Conservation (phyloP, 352 stramenopile genomes). For the Globisporangium spinosum region DNA sequence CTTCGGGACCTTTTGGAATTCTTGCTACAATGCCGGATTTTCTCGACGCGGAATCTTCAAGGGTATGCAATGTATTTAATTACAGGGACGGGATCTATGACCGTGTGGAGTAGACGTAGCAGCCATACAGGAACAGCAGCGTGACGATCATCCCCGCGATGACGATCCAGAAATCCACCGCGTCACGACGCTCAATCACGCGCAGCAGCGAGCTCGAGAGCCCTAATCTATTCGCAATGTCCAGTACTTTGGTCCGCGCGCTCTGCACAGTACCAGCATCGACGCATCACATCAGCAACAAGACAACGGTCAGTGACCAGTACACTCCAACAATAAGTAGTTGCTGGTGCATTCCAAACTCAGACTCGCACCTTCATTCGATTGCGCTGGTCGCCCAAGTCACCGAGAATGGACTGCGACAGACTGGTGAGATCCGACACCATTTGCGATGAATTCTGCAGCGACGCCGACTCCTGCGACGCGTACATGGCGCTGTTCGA, state of each 20-base stretch:
- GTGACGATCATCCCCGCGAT: conserved; percentile 79
- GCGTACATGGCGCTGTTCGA: conserved; percentile 72
- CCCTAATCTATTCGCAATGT: conserved; percentile 81
- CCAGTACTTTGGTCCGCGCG: conserved; percentile 72
- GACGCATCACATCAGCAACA: conserved; percentile 13
- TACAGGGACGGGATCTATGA: neutral
- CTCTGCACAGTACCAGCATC: conserved; percentile 29
- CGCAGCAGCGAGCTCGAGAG: conserved; percentile 80
- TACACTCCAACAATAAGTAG: neutral
- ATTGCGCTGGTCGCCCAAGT: conserved; percentile 63
- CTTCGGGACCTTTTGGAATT: neutral
- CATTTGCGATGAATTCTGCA: conserved; percentile 77
- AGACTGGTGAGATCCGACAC: conserved; percentile 74
- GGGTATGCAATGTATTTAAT: neutral
- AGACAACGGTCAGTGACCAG: neutral
- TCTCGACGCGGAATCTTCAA: neutral
- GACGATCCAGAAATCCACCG: conserved; percentile 84
- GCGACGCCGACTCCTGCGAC: conserved; percentile 72
- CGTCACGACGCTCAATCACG: conserved; percentile 79
- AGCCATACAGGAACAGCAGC: conserved; percentile 76
- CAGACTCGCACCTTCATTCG: conserved; percentile 49
- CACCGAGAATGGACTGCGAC: conserved; percentile 66
- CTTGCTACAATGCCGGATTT: neutral
- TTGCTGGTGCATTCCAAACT: neutral
- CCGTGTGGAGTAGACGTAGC: conserved; percentile 47